phyloP scores from a whole-genome alignment of 2,329 filamentous ascomycete species.

The Coleophoma eucalyptorum region DNA sequence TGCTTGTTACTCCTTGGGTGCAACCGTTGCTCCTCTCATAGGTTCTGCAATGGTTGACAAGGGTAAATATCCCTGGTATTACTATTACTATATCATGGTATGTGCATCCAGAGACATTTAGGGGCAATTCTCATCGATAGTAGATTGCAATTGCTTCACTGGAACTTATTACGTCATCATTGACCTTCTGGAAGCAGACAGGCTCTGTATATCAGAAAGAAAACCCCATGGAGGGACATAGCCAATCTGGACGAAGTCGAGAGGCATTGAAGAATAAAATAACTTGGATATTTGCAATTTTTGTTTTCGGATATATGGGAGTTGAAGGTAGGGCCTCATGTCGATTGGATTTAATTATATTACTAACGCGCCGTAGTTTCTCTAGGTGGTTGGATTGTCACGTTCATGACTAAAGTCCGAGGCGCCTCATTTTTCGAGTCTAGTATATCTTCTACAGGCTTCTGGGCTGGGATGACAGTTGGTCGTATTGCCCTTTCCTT shows the following conservation, averaged over 20 bases:
- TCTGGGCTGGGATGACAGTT: slow-evolving; percentile 79
- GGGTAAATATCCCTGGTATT: slow-evolving; percentile 59
- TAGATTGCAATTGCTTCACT: slow-evolving; percentile 49
- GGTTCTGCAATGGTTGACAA: slow-evolving; percentile 69
- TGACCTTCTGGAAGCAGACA: slow-evolving; percentile 62
- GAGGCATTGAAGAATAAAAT: slow-evolving; percentile 42
- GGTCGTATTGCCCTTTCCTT: slow-evolving; percentile 73
- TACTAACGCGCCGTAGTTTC: no score
- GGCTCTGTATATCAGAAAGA: slow-evolving; percentile 52
- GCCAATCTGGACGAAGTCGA: slow-evolving; percentile 17
- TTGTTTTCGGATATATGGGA: slow-evolving; percentile 77
- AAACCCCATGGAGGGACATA: slow-evolving; percentile 38
- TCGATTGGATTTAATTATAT: no score
- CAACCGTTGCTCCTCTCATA: slow-evolving; percentile 63
- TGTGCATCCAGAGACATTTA: not conserved
- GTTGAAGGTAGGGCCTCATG: no score
- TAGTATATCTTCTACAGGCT: slow-evolving; percentile 73
- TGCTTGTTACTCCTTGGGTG: slow-evolving; percentile 67
- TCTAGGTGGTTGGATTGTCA: slow-evolving; percentile 77
- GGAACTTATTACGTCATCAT: slow-evolving; percentile 47
- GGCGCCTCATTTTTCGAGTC: slow-evolving; percentile 65
- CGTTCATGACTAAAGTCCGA: slow-evolving; percentile 81
- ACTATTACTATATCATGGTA: slow-evolving; percentile 68
- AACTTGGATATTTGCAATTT: slow-evolving; percentile 68
- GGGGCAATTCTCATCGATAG: not conserved